These are phyloP conservation scores for Tuber aestivum DNA, from an alignment of 495 filamentous ascomycete species.

Conservation along the genomic window DNA sequence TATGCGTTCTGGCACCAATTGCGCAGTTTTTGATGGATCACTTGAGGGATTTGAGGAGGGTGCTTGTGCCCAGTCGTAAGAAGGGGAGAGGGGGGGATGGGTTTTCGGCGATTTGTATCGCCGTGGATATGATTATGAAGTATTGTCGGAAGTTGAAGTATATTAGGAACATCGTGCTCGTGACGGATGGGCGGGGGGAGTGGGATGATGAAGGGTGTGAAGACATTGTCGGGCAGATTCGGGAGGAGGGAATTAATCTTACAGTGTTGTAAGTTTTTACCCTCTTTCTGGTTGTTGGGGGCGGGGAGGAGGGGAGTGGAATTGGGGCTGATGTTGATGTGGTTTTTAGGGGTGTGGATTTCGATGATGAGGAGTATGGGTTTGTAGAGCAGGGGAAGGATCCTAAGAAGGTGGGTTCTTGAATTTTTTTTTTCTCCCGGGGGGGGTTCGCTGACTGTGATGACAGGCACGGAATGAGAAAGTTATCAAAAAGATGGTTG, in stretches of 20 bases:
- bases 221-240: constrained; percentile 64
- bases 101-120: constrained; percentile 80
- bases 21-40: constrained; percentile 69
- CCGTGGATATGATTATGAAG: constrained; percentile 74
- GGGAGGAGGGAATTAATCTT: constrained; percentile 68
- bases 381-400: constrained; percentile 91
- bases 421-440: background rate
- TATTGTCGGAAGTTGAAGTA: constrained; percentile 88
- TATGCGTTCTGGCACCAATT: constrained; percentile 66
- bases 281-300: background rate
- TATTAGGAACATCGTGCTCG: constrained; percentile 69
- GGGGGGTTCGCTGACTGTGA: constrained; percentile 6
- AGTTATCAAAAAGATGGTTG: constrained; percentile 56
- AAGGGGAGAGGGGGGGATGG: constrained; percentile 68
- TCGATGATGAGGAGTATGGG: constrained; percentile 86
- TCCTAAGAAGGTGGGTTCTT: constrained; percentile 53
- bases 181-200: constrained; percentile 69
- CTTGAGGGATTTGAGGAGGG: constrained; percentile 57
- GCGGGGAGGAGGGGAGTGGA: background rate
- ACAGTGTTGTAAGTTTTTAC: constrained; percentile 61
- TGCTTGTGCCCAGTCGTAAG: constrained; percentile 55
- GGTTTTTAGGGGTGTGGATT: constrained; percentile 72
- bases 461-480: constrained; percentile 55
- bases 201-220: constrained; percentile 64
- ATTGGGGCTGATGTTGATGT: background rate